Evolutionary conservation across 306 rosid genomes (phyloP), one percentile per base, ranked within the genome.

Genomic region (Prunus persica): DNA sequence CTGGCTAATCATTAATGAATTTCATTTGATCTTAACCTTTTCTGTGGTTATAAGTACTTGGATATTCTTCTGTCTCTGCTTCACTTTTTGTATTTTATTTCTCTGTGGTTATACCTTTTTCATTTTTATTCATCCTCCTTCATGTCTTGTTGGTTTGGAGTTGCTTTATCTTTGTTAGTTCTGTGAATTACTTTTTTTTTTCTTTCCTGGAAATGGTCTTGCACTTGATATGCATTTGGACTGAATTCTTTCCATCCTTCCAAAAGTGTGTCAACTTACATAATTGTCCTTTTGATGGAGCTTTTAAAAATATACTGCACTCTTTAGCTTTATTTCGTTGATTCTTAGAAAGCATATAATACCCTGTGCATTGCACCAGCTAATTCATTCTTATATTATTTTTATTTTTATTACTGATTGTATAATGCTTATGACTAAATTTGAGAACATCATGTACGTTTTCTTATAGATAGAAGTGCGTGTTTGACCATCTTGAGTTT

Each of bases 401-500:
- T 3, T 38, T 38, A 6, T 38, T n/a, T 4, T n/a, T 6, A 27
- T 8, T n/a, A 69, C 57, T 43, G n/a, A 19, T 61, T 69, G 2
- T n/a, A 3, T 34, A 20, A 30, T 32, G 18, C 13, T 18, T 32
- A 16, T 18, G 19, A 19, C 11, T 51, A 30, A 32, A 52, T 52
- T 22, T 61, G 52, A 46, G 64, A 18, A 46, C n/a, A 20, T 8
- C 30, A 11, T 7, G 16, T 56, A 34, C 50, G 43, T 50, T 32
- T 58, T 56, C n/a, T 5, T 62, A 2, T 34, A 10, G 70, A 52
- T 57, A 25, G 19, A 10, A 18, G 30, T 70, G 52, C 72, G 22
- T 65, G 52, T 41, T 82, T 84, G 67, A 78, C 87, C 30, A 22
- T 62, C 18, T 60, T 60, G 58, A 65, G 19, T 55, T 67, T 64